Conservation (phyloP, 345 rosid species). For the Eucalyptus urophylla region DNA sequence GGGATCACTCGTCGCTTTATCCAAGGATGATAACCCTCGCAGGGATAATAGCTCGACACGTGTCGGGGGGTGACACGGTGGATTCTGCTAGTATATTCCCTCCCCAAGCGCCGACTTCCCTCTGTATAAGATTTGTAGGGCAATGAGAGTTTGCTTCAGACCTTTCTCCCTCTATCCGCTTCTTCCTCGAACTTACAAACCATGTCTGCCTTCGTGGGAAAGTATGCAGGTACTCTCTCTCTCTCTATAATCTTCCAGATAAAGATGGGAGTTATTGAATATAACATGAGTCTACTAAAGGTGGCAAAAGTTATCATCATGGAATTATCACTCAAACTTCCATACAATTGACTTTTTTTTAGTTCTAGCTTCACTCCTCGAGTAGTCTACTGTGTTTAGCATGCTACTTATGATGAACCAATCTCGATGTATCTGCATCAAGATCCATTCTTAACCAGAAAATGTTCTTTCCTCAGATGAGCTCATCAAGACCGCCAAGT, state of each 20-base stretch:
- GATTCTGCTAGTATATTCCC: constrained; percentile 40
- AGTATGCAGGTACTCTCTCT: constrained; percentile 59
- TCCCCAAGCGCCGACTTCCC: not conserved
- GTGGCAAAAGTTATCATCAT: not conserved
- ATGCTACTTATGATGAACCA: not conserved
- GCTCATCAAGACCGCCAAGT: constrained; percentile 81
- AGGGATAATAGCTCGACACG: constrained; percentile 45
- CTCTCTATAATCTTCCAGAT: not conserved
- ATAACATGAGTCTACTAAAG: not conserved
- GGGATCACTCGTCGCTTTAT: constrained; percentile 55
- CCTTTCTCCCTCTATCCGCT: not conserved
- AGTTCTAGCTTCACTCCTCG: not conserved
- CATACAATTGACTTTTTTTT: not conserved
- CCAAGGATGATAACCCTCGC: constrained; percentile 50
- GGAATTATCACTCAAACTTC: not conserved
- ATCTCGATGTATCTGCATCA: not conserved
- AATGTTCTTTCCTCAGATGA: constrained; percentile 39
- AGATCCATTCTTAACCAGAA: not conserved
- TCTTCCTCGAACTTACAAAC: not conserved
- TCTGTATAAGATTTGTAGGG: constrained; percentile 16
- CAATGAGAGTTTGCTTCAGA: constrained; percentile 12
- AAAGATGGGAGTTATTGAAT: not conserved
- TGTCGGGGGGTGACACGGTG: not conserved
- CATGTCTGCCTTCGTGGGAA: constrained; percentile 90
- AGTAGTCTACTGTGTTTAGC: not conserved